Conservation (phyloP, 2,329 filamentous ascomycete species). For the Claviceps fusiformis region DNA sequence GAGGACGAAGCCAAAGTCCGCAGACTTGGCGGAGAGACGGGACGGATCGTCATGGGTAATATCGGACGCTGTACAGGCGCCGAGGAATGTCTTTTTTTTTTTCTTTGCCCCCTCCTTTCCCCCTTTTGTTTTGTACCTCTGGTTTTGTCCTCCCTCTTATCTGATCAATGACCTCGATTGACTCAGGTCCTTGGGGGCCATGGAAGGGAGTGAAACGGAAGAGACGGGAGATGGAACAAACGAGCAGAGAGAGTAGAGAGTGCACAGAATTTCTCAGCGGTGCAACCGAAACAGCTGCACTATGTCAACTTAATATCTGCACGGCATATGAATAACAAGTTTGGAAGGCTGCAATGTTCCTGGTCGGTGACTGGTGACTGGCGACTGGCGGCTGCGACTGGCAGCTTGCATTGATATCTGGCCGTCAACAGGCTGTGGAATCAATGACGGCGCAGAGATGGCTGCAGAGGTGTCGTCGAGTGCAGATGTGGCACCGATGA, state of each 20-base stretch:
- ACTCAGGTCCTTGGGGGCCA: background rate
- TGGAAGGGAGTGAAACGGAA: background rate
- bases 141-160: too few species aligned
- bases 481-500: background rate
- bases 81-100: constrained; percentile 1
- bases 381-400: too few species aligned
- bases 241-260: background rate
- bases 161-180: background rate
- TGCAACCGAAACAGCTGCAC: too few species aligned
- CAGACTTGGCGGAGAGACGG: constrained; percentile 8
- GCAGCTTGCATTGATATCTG: too few species aligned
- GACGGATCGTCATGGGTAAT: constrained; percentile 7
- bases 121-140: too few species aligned
- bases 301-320: too few species aligned
- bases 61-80: background rate
- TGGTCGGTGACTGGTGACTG: too few species aligned
- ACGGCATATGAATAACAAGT: too few species aligned
- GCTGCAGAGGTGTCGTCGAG: too few species aligned
- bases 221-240: background rate
- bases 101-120: background rate
- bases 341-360: too few species aligned
- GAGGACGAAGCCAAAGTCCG: constrained; percentile 9
- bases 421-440: too few species aligned
- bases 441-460: too few species aligned
- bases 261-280: background rate